Conservation (phyloP, 148 eudicot genomes). For the Chenopodium formosanum region DNA sequence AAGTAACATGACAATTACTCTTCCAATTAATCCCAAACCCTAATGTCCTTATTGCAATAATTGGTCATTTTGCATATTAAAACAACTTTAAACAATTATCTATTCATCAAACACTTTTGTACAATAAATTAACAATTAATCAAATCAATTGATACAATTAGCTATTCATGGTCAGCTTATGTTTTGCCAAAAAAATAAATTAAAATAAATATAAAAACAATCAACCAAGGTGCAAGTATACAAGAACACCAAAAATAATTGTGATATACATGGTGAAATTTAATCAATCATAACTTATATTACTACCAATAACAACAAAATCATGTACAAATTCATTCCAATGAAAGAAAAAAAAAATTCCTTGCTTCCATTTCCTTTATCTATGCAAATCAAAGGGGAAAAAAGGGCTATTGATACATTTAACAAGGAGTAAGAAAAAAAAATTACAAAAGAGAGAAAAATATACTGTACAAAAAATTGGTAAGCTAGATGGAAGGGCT, state of each 20-base stretch:
- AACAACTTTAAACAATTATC: too few relatives aligned
- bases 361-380: not conserved
- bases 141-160: too few relatives aligned
- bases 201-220: not conserved
- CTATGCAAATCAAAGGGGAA: not conserved
- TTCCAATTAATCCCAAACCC: too few relatives aligned
- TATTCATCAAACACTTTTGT: too few relatives aligned
- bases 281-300: not conserved
- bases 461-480: slow-evolving; percentile 11
- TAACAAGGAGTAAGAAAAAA: not conserved
- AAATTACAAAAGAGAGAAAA: not conserved
- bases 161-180: too few relatives aligned
- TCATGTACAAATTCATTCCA: not conserved
- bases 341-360: not conserved
- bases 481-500: not conserved
- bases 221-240: not conserved
- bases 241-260: not conserved
- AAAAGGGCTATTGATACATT: slow-evolving; percentile 1
- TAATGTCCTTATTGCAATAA: too few relatives aligned
- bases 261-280: too few relatives aligned
- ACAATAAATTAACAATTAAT: too few relatives aligned
- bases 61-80: too few relatives aligned
- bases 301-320: not conserved
- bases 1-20: too few relatives aligned
- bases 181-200: too few relatives aligned